Evolutionary conservation across 2,329 filamentous ascomycete species (phyloP), one percentile per base, ranked within the genome.

Genomic region (Dendryphion nanum): DNA sequence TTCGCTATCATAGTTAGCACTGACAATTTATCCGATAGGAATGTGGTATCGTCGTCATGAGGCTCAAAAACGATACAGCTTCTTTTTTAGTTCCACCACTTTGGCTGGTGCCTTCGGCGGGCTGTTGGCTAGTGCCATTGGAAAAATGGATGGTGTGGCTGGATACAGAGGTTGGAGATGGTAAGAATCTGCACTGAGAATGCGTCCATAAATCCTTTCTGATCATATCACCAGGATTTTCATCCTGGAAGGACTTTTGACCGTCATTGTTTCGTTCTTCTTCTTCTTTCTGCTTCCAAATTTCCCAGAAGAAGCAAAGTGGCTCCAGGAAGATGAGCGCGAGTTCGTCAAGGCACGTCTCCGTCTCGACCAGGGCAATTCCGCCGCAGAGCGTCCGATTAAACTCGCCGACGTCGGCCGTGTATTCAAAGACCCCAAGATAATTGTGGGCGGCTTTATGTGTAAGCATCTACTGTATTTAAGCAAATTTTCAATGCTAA

Each of bases 21-120:
- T 26, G 23, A 26, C 3, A 26, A n/a, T n/a, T n/a, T n/a, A n/a
- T n/a, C n/a, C n/a, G n/a, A n/a, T n/a, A n/a, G 23, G 23, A 8
- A 26, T 91, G 83, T 94, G 86, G 89, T 98, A 97, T 55, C 82
- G 83, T 42, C 81, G 91, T 42, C 74, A 75, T 30, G 93, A 97
- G 68, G 89, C 90, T 2, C 91, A 97, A 67, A 88, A 89, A 57
- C 82, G 93, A 19, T 96, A 90, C 69, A 86, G 83, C 13, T 90
- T 97, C 73, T 97, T 97, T 75, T 97, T 97, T 73, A 83, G 79
- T 56, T 87, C 78, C 18, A 90, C 86, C 1, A 86, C 83, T 0
- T 71, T 91, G 3, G 86, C 86, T 1, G 86, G 86, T 20, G 86
- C 89, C 0, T 96, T 95, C 54, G 89, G 88, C 30, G 89, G 89